phyloP scores from a whole-genome alignment of 2,329 filamentous ascomycete genomes.

The Didymella keratinophila region DNA sequence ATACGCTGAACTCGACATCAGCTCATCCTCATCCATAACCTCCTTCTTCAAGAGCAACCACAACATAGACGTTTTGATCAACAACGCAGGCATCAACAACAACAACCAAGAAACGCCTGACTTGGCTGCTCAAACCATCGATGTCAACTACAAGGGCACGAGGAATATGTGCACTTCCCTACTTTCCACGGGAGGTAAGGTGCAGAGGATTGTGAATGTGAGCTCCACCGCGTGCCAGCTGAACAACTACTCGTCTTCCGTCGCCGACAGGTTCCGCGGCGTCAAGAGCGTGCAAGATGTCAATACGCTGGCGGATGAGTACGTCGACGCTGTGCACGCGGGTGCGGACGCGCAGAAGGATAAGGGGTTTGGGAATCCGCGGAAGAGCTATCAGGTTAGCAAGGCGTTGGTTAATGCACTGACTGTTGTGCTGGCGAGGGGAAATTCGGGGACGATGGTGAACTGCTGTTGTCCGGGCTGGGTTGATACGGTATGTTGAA shows the following conservation, averaged over 20 bases:
- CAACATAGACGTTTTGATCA: constrained; percentile 32
- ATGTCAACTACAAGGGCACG: constrained; percentile 30
- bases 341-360: constrained; percentile 6
- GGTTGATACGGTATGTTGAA: constrained; percentile 14
- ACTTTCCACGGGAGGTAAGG: neutral
- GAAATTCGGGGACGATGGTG: constrained; percentile 16
- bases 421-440: constrained; percentile 24
- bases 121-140: constrained; percentile 19
- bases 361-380: constrained; percentile 14
- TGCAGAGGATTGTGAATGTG: constrained; percentile 27
- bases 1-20: constrained; percentile 29
- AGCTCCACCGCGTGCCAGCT: constrained; percentile 22
- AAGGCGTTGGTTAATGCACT: constrained; percentile 32
- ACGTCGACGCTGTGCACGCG: constrained; percentile 2
- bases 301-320: constrained; percentile 14
- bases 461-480: constrained; percentile 31
- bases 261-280: neutral
- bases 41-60: constrained; percentile 21
- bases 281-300: constrained; percentile 1
- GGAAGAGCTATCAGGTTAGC: constrained; percentile 35
- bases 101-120: constrained; percentile 24
- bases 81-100: constrained; percentile 34
- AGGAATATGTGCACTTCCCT: constrained; percentile 27
- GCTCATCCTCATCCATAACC: constrained; percentile 23
- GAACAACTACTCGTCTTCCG: constrained; percentile 16